Evolutionary conservation across 2,329 filamentous ascomycete genomes (phyloP).

Genomic region (Blastomyces gilchristii): DNA sequence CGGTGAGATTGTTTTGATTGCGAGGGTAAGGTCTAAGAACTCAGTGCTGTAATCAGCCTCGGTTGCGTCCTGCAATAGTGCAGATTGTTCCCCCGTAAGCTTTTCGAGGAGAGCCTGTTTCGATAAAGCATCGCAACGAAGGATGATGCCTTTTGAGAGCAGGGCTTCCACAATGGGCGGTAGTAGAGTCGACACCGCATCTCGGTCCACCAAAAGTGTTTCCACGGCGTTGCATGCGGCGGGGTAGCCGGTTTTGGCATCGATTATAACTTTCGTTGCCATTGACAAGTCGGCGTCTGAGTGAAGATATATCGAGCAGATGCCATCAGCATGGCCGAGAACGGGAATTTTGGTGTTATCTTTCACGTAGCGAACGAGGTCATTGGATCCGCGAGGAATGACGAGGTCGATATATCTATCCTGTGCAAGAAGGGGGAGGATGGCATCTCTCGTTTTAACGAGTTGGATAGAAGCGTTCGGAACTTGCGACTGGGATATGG

Average conservation of each 20-base stretch:
- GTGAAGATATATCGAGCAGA: slow-evolving; percentile 81
- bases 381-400: slow-evolving; percentile 83
- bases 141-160: slow-evolving; percentile 62
- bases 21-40: slow-evolving; percentile 73
- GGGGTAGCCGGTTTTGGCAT: slow-evolving; percentile 89
- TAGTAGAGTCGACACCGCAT: slow-evolving; percentile 56
- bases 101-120: slow-evolving; percentile 51
- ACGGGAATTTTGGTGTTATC: slow-evolving; percentile 87
- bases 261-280: slow-evolving; percentile 67
- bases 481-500: slow-evolving; percentile 61
- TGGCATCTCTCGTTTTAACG: slow-evolving; percentile 83
- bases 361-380: slow-evolving; percentile 84
- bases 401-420: slow-evolving; percentile 88
- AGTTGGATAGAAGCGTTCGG: slow-evolving; percentile 85
- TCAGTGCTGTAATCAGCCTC: slow-evolving; percentile 76
- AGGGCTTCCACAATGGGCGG: slow-evolving; percentile 65
- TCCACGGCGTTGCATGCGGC: slow-evolving; percentile 94
- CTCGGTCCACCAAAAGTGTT: slow-evolving; percentile 73
- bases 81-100: slow-evolving; percentile 35
- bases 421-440: slow-evolving; percentile 74
- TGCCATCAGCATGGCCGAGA: slow-evolving; percentile 86
- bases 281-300: slow-evolving; percentile 61
- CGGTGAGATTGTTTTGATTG: slow-evolving; percentile 63
- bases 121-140: slow-evolving; percentile 66
- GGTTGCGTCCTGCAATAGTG: slow-evolving; percentile 53